Base-by-base conservation (phyloP, 805 yeast genomes). In the Clavispora santaluciae region DNA sequence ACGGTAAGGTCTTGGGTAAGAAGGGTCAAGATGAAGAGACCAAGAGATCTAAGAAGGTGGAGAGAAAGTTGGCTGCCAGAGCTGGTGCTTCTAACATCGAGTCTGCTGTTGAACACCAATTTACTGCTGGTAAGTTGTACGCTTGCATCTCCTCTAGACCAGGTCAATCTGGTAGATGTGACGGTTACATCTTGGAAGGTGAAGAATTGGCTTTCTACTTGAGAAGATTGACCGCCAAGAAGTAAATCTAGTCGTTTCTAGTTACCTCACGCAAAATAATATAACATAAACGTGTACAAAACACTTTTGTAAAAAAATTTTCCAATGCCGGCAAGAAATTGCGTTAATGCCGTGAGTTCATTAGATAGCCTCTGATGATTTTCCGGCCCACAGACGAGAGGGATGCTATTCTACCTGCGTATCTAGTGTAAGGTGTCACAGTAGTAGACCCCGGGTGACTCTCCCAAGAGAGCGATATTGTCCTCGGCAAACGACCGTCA, bases 161-260 rank as follows among this genome's bases (percentile, higher is more conserved):
- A 74, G 99, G 99, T 76, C 99, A 93, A 83, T 86, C 95, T 60
- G 99, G 99, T 77, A 95, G 99, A 81, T 84, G 89, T 79, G 99
- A 93, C 75, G 99, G 99, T 78, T 93, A 93, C 95, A 85, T 93
- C 78, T 86, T 93, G 74, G 99, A 93, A 83, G 99, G 99, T 79
- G 99, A 93, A 75, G 99, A 93, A 81, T 88, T 93, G 76, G 98
- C 98, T 74, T 93, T 93, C 95, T 93, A 93, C 96, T 84, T 93
- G 75, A 89, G 96, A 85, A 91, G 96, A 88, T 81, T 93, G 78
- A 83, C 96, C 75, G 95, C 96, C 73, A 91, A 93, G 90, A 93
- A 91, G 86, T 91, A 89, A 83, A 43, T 47, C 20, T 15, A 28
- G 31, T 28, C 16, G 29, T 26, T 28, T 28, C 29, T 28, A 28